Base-by-base conservation (phyloP, 176 grass and related monocot species). In the Alopecurus myosuroides region DNA sequence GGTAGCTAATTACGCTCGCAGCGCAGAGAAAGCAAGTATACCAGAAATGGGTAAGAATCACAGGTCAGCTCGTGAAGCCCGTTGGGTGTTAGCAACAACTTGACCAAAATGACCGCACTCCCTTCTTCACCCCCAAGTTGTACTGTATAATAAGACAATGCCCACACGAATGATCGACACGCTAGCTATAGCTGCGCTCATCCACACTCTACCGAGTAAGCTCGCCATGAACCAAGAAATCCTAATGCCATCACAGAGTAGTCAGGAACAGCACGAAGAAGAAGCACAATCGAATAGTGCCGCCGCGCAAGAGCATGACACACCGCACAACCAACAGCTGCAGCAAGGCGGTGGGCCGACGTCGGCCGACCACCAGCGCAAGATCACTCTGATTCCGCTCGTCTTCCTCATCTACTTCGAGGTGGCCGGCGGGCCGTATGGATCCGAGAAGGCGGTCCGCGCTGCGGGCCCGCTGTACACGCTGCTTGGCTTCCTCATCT, bases 381-480 rank as follows among this genome's bases (percentile, higher is more conserved):
- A 15, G 60, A 63, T 63, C 60, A 63, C 60, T 30, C 26, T 63
- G 60, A 63, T 63, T 7, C 28, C 60, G 28, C 60, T 63, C 28
- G 28, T 63, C 4, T 63, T 63, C 28, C 28, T 63, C 17, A 94
- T 97, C 85, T 97, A 89, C 82, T 97, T 97, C 77, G 89, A 94
- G 85, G 94, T 94, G 5, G 94, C 94, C 19, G 94, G 94, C 0
- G 94, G 94, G 0, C 91, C 94, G 1, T 97, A 97, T 53, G 94
- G 94, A 9, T 75, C 94, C 9, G 94, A 97, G 86, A 87, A 91
- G 3, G 94, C 87, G 18, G 94, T 97, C 10, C 50, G 85, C 44
- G 76, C 94, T 12, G 91, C 89, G 81, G 94, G 94, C 1, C 73
- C 91, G 5, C 84, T 97, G 20, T 86, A 67, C 62, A 91, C 91